Percentiles rank a stretch among this genome's conserved stretches.
phyloP scores from a whole-genome alignment of 805 yeast genomes.

The Barnettozyma vustinii region DNA sequence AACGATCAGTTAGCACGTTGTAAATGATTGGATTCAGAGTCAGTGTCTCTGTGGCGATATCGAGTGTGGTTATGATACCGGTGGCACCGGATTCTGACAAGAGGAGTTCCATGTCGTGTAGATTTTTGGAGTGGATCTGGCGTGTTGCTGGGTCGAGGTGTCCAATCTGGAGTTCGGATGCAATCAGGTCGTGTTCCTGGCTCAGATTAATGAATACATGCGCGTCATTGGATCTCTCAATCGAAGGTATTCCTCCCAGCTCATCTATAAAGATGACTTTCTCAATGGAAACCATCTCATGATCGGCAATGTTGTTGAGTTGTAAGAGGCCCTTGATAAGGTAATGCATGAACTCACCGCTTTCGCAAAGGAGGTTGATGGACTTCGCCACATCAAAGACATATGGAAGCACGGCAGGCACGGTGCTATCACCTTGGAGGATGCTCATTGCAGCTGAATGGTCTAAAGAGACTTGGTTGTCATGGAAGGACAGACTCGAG shows the following conservation, averaged over 20 bases:
- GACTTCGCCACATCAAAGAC: conserved; percentile 54
- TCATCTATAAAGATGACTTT: conserved; percentile 77
- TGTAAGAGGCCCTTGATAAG: conserved; percentile 29
- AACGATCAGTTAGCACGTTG: conserved; percentile 86
- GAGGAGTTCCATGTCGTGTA: conserved; percentile 62
- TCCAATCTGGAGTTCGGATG: conserved; percentile 58
- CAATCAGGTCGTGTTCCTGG: conserved; percentile 71
- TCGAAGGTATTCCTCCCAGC: conserved; percentile 86
- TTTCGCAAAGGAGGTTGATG: conserved; percentile 32
- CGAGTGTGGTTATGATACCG: conserved; percentile 84
- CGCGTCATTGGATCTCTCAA: conserved; percentile 72
- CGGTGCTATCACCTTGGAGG: conserved; percentile 7
- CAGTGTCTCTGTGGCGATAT: conserved; percentile 50
- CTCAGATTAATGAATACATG: conserved; percentile 83
- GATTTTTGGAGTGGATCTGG: conserved; percentile 58
- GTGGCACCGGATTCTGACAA: conserved; percentile 46
- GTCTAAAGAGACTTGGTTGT: not conserved
- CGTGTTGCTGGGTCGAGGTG: conserved; percentile 39
- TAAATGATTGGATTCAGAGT: conserved; percentile 78
- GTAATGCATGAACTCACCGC: conserved; percentile 36
- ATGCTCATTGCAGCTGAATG: not conserved
- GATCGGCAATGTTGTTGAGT: conserved; percentile 15
- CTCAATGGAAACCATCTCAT: conserved; percentile 48
- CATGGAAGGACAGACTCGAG: not conserved
- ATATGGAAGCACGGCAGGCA: conserved; percentile 57